A percentile compares a stretch with the other conserved stretches of the same genome.
These are phyloP conservation scores for Trichoderma citrinoviride DNA, from an alignment of 2,329 filamentous ascomycete species.

Conservation along the genomic window DNA sequence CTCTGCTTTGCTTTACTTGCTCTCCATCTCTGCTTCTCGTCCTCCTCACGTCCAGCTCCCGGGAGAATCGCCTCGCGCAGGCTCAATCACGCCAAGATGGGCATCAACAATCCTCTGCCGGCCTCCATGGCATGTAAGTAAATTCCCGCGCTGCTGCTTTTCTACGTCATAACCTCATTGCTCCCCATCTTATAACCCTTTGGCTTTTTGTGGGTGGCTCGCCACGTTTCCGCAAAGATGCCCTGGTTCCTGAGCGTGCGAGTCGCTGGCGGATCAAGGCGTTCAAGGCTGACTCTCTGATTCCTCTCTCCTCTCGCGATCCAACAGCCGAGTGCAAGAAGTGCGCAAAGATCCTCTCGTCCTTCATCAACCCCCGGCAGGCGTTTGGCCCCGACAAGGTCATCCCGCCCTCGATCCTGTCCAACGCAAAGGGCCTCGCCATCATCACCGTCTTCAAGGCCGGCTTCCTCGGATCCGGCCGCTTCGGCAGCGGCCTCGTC, in stretches of 20 bases:
- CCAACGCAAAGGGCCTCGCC: conserved; percentile 86
- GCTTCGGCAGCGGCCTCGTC: conserved; percentile 79
- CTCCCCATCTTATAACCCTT: neutral
- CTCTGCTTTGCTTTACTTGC: neutral
- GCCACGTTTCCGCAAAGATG: neutral
- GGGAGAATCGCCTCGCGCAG: conserved; percentile 9
- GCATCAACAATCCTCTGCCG: conserved; percentile 65
- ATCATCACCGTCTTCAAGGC: conserved; percentile 85
- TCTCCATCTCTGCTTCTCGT: neutral
- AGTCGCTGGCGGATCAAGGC: too few relatives aligned
- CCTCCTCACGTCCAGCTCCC: neutral
- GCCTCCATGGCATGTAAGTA: conserved; percentile 65
- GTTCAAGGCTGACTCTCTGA: conserved; percentile 9
- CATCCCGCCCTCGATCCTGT: conserved; percentile 86
- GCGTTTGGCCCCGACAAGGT: conserved; percentile 95
- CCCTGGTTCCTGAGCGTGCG: too few relatives aligned
- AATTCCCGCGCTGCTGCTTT: conserved; percentile 23
- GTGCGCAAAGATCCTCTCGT: conserved; percentile 90
- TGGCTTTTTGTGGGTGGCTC: conserved; percentile 15
- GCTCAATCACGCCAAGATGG: conserved; percentile 29
- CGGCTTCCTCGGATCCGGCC: conserved; percentile 78
- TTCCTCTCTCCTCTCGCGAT: neutral
- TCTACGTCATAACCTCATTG: conserved; percentile 6
- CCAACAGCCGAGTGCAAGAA: conserved; percentile 92
- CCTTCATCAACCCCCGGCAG: conserved; percentile 91